Conservation (phyloP, 116 monocot genomes). For the Cymodocea nodosa region DNA sequence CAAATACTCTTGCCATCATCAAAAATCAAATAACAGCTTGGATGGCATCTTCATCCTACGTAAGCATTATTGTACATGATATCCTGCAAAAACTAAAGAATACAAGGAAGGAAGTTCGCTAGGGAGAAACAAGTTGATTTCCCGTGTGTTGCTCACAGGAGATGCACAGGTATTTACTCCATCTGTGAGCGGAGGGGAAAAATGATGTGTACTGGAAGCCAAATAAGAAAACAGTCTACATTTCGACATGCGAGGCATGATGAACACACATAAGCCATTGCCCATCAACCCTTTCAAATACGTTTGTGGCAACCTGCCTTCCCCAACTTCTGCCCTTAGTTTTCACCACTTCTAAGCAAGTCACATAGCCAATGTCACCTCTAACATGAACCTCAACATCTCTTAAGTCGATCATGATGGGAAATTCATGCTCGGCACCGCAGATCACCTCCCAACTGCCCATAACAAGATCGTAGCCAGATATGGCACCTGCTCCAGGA, state of each 20-base stretch:
- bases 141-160: too few relatives aligned
- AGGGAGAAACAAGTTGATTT: too few relatives aligned
- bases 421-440: constrained; percentile 75
- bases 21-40: too few relatives aligned
- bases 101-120: too few relatives aligned
- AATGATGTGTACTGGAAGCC: background rate
- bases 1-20: too few relatives aligned
- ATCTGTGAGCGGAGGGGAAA: background rate
- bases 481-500: constrained; percentile 77
- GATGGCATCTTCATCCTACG: too few relatives aligned
- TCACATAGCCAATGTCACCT: constrained; percentile 71
- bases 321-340: constrained; percentile 85
- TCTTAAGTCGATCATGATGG: constrained; percentile 72
- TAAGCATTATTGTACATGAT: too few relatives aligned
- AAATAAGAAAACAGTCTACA: constrained; percentile 14
- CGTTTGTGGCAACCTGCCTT: constrained; percentile 83
- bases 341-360: constrained; percentile 85
- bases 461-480: constrained; percentile 77
- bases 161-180: background rate
- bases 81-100: too few relatives aligned
- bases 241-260: constrained; percentile 84
- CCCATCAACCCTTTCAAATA: constrained; percentile 74
- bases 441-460: constrained; percentile 83
- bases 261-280: constrained; percentile 75
- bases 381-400: constrained; percentile 60